Conservation (phyloP, 768 basidiomycete genomes). For the Boletus barrowsii region DNA sequence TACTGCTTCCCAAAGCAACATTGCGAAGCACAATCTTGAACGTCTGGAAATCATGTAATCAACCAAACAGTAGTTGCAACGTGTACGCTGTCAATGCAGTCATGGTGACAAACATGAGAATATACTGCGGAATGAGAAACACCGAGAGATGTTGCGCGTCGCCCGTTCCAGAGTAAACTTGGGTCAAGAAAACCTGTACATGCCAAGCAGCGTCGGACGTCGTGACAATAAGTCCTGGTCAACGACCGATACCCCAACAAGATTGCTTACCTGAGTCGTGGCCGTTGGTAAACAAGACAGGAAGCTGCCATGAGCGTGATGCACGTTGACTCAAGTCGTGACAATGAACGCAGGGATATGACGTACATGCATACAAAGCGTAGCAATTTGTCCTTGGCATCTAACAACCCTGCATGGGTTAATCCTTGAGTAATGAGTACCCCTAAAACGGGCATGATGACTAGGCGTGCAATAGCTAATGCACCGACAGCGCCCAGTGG, state of each 20-base stretch:
- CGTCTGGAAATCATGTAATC: too few species aligned
- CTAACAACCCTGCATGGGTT: conserved; percentile 45
- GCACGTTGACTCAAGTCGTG: neutral
- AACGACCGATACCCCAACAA: neutral
- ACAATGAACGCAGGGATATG: neutral
- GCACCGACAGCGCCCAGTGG: conserved; percentile 51
- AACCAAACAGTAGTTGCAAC: conserved; percentile 35
- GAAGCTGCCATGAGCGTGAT: conserved; percentile 37
- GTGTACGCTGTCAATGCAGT: conserved; percentile 37
- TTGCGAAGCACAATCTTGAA: too few species aligned
- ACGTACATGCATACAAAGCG: conserved; percentile 65
- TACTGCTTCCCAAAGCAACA: too few species aligned
- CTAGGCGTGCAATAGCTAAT: conserved; percentile 52
- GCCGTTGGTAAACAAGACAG: conserved; percentile 60
- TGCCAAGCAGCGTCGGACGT: neutral
- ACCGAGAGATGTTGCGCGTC: conserved; percentile 57
- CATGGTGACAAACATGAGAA: conserved; percentile 39
- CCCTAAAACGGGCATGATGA: conserved; percentile 59
- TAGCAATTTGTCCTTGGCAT: conserved; percentile 52
- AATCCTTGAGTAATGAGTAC: conserved; percentile 54
- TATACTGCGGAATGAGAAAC: conserved; percentile 60
- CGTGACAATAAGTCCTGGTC: neutral
- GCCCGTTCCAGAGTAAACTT: conserved; percentile 65
- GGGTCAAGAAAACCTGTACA: conserved; percentile 55
- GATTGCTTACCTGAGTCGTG: conserved; percentile 48